A percentile compares a stretch with the other conserved stretches of the same genome.
phyloP scores from a whole-genome alignment of 1,284 basidiomycete species.

The Ustilago shanxiensis region DNA sequence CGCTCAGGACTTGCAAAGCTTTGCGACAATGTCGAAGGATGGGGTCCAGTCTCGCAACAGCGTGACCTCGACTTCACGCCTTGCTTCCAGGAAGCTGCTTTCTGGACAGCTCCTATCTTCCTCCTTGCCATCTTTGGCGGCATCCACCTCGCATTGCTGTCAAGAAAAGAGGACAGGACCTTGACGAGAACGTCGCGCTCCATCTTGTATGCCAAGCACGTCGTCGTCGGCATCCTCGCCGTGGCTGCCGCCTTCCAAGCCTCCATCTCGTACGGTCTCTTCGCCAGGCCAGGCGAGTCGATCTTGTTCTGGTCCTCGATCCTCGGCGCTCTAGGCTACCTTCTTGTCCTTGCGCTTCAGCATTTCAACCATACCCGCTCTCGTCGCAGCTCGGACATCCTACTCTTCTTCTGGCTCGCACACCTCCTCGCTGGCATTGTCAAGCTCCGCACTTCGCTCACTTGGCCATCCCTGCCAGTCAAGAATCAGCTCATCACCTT shows the following conservation, averaged over 20 bases:
- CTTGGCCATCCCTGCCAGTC: constrained; percentile 46
- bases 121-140: constrained; percentile 54
- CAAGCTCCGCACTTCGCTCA: constrained; percentile 72
- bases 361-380: constrained; percentile 81
- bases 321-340: constrained; percentile 44
- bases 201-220: constrained; percentile 59
- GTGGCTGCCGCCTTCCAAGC: constrained; percentile 73
- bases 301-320: constrained; percentile 48
- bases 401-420: constrained; percentile 86
- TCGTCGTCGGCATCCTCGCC: constrained; percentile 76
- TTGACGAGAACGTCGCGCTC: constrained; percentile 48
- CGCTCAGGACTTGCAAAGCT: constrained; percentile 16
- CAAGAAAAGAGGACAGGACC: constrained; percentile 21
- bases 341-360: constrained; percentile 65
- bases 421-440: constrained; percentile 76
- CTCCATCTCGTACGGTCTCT: constrained; percentile 67
- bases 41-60: constrained; percentile 75
- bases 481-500: constrained; percentile 48
- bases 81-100: constrained; percentile 81
- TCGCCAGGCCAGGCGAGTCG: constrained; percentile 40
- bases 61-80: constrained; percentile 83
- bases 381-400: constrained; percentile 79
- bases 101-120: constrained; percentile 57
- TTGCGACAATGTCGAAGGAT: constrained; percentile 71
- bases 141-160: constrained; percentile 32